These are phyloP conservation scores for Pseudocercospora vitis DNA, from an alignment of 2,329 filamentous ascomycete species.

Conservation along the genomic window DNA sequence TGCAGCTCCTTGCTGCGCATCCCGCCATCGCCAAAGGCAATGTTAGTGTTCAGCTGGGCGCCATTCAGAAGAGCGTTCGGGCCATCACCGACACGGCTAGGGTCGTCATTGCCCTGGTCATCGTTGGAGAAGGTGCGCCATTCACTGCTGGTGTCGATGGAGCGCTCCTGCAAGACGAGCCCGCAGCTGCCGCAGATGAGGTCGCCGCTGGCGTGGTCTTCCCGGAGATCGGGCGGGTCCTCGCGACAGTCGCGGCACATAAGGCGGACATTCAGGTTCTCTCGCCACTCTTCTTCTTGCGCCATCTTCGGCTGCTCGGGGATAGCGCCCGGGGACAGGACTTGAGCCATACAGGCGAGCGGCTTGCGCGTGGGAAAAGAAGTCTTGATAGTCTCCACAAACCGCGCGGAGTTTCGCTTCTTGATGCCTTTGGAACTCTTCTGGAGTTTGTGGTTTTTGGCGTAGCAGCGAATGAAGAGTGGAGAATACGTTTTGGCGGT, in stretches of 20 bases:
- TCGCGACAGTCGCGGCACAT: slow-evolving; percentile 91
- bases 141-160: slow-evolving; percentile 93
- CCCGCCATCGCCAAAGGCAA: slow-evolving; percentile 76
- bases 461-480: slow-evolving; percentile 60
- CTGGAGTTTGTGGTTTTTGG: slow-evolving; percentile 48
- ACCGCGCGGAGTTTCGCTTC: slow-evolving; percentile 43
- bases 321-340: slow-evolving; percentile 48
- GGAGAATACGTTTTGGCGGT: slow-evolving; percentile 60
- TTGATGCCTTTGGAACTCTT: slow-evolving; percentile 48
- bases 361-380: slow-evolving; percentile 32
- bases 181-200: slow-evolving; percentile 92
- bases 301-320: slow-evolving; percentile 40
- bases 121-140: slow-evolving; percentile 99
- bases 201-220: slow-evolving; percentile 89
- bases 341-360: slow-evolving; percentile 36
- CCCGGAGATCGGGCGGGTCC: slow-evolving; percentile 84
- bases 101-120: slow-evolving; percentile 93
- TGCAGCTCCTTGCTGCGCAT: slow-evolving; percentile 72
- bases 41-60: slow-evolving; percentile 82
- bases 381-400: slow-evolving; percentile 32
- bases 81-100: slow-evolving; percentile 94
- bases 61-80: slow-evolving; percentile 88
- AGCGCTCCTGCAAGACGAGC: slow-evolving; percentile 82
- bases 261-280: slow-evolving; percentile 83
- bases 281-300: slow-evolving; percentile 60